phyloP scores from a whole-genome alignment of 768 basidiomycete species.

The Clathrus columnatus region DNA sequence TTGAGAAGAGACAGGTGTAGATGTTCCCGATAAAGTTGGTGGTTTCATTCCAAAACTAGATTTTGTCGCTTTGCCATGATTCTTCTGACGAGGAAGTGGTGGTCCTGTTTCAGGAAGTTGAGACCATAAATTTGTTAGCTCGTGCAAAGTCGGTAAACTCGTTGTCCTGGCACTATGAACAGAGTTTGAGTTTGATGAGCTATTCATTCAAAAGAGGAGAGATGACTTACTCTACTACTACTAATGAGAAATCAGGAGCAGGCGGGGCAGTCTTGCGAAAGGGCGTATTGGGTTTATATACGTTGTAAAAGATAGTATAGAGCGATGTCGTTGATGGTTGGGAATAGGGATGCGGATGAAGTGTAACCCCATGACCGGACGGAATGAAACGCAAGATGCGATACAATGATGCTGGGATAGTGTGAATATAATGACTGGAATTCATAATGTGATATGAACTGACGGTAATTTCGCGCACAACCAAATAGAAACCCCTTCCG shows the following conservation, averaged over 20 bases:
- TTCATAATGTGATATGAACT: conserved; percentile 18
- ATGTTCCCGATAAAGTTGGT: neutral
- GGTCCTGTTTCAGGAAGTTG: conserved; percentile 53
- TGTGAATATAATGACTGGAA: neutral
- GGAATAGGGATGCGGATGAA: conserved; percentile 25
- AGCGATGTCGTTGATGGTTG: conserved; percentile 32
- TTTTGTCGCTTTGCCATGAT: conserved; percentile 24
- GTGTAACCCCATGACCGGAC: conserved; percentile 47
- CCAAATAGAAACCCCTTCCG: conserved; percentile 38
- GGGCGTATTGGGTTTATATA: conserved; percentile 84
- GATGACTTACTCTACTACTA: conserved; percentile 68
- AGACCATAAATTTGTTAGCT: conserved; percentile 66
- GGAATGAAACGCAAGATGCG: conserved; percentile 63
- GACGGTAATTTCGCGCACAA: conserved; percentile 46
- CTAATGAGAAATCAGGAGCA: conserved; percentile 77
- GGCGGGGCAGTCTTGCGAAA: conserved; percentile 73
- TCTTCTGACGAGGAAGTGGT: conserved; percentile 45
- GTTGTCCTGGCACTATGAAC: conserved; percentile 66
- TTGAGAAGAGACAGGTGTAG: neutral
- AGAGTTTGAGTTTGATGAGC: neutral
- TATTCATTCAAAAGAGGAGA: neutral
- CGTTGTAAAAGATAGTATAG: conserved; percentile 79
- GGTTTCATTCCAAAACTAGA: conserved; percentile 12
- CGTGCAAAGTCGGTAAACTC: conserved; percentile 70
- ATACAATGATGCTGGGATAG: conserved; percentile 53